phyloP scores from a whole-genome alignment of 345 rosid genomes.

The Erodium maritimum region DNA sequence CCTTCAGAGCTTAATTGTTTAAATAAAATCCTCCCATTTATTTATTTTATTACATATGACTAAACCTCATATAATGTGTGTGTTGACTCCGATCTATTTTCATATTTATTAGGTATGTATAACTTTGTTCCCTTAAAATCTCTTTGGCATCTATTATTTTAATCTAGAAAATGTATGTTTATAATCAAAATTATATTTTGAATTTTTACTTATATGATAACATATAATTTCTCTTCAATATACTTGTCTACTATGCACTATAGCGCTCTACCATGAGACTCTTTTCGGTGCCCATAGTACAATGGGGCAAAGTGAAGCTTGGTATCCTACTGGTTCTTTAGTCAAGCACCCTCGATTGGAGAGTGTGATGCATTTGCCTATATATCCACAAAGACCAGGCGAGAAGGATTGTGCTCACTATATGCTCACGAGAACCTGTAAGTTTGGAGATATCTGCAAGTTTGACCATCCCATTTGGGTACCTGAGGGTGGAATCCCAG shows the following conservation, averaged over 20 bases:
- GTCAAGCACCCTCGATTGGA: constrained; percentile 89
- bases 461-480: constrained; percentile 99
- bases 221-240: constrained; percentile 34
- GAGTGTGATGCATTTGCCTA: constrained; percentile 69
- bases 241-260: constrained; percentile 55
- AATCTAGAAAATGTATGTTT: neutral
- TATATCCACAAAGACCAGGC: constrained; percentile 94
- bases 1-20: neutral
- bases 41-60: neutral
- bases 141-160: too few species aligned
- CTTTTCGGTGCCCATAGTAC: constrained; percentile 69
- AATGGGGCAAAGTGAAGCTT: constrained; percentile 88
- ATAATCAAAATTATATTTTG: constrained; percentile 18
- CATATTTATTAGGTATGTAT: too few species aligned
- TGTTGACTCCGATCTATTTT: too few species aligned
- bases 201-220: constrained; percentile 30
- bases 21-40: neutral
- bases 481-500: constrained; percentile 99
- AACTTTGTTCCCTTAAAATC: too few species aligned
- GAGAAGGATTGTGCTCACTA: constrained; percentile 98
- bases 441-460: constrained; percentile 96
- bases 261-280: constrained; percentile 88
- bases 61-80: too few species aligned
- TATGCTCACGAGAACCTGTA: constrained; percentile 98
- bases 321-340: constrained; percentile 67